phyloP scores from a whole-genome alignment of 2,329 filamentous ascomycete genomes.

The Cladosporium sp. region DNA sequence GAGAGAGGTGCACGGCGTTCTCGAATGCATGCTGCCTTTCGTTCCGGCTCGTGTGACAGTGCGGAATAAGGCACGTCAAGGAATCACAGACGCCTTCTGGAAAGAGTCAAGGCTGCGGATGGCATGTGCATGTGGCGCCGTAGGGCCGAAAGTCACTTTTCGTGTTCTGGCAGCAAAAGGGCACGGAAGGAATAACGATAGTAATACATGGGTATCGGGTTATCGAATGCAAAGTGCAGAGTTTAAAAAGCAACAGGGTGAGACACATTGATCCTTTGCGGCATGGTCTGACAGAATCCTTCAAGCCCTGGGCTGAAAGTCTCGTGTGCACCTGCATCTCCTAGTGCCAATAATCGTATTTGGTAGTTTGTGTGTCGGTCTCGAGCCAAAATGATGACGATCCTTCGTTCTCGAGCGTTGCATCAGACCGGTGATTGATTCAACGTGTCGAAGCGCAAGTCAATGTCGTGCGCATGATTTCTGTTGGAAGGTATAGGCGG shows the following conservation, averaged over 20 bases:
- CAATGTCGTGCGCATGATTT: background rate
- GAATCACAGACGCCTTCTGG: conserved; percentile 3
- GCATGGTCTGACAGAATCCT: conserved; percentile 9
- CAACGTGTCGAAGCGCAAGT: background rate
- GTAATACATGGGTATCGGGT: conserved; percentile 14
- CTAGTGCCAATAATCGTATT: conserved; percentile 1
- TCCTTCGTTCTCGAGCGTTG: background rate
- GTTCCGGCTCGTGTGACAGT: background rate
- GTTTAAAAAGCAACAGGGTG: background rate
- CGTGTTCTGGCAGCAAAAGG: background rate
- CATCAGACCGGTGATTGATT: background rate
- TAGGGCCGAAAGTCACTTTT: conserved; percentile 5
- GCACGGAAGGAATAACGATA: background rate
- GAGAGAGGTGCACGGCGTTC: background rate
- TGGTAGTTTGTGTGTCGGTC: background rate
- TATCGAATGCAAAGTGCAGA: conserved; percentile 4
- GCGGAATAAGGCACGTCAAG: background rate
- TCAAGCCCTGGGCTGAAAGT: conserved; percentile 1
- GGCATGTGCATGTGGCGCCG: background rate
- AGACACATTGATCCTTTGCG: conserved; percentile 5
- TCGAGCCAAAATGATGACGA: conserved; percentile 4
- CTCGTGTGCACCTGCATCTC: background rate
- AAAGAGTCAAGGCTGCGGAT: conserved; percentile 7
- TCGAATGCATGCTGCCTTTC: background rate
- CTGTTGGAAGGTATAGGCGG: background rate